Evolutionary conservation across 805 yeast species (phyloP).

Genomic region (Sugiyamaella marilandica): DNA sequence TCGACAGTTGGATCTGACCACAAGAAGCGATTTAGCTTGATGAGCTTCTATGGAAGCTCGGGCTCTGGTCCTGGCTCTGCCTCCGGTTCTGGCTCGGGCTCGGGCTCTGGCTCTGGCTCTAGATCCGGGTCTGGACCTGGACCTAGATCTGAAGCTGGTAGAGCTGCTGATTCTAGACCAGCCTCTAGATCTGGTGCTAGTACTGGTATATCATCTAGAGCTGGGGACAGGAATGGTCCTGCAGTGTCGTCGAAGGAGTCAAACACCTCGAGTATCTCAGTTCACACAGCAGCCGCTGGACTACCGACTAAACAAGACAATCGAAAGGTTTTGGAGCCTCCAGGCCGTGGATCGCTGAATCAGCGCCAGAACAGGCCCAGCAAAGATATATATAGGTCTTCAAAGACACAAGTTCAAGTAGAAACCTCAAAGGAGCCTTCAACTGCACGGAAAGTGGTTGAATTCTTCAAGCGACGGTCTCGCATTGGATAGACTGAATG

Average conservation of each 20-base stretch:
- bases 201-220: neutral
- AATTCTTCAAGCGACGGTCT: slow-evolving; percentile 36
- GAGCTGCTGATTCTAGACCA: too few relatives aligned
- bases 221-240: neutral
- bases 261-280: slow-evolving; percentile 2
- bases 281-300: neutral
- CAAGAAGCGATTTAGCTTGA: slow-evolving; percentile 22
- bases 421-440: slow-evolving; percentile 18
- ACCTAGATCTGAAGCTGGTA: too few relatives aligned
- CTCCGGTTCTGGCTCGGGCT: too few relatives aligned
- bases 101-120: too few relatives aligned
- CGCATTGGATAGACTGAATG: slow-evolving; percentile 21
- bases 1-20: neutral
- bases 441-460: slow-evolving; percentile 33
- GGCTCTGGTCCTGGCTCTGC: too few relatives aligned
- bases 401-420: neutral
- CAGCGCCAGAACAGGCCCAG: slow-evolving; percentile 19
- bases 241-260: slow-evolving; percentile 10
- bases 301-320: slow-evolving; percentile 9
- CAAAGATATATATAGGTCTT: neutral
- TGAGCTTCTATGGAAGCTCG: slow-evolving; percentile 19
- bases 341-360: slow-evolving; percentile 18
- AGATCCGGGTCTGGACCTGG: too few relatives aligned
- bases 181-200: neutral
- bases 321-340: slow-evolving; percentile 21